These are phyloP conservation scores for Schizopora paradoxa DNA, from an alignment of 1,284 basidiomycete species.

Conservation along the genomic window DNA sequence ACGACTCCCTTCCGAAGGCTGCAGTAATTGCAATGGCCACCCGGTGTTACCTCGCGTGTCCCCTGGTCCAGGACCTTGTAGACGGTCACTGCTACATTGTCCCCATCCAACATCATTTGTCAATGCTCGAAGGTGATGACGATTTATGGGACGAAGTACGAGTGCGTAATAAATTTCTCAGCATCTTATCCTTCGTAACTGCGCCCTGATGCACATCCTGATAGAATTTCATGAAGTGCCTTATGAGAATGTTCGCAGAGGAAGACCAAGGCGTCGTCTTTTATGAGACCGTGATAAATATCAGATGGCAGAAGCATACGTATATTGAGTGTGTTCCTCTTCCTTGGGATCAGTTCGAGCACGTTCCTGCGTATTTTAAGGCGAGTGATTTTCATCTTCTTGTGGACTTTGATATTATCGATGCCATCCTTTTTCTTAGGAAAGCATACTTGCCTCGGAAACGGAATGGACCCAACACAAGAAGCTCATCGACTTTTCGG, in stretches of 20 bases:
- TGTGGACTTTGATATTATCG: background rate
- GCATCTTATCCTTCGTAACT: background rate
- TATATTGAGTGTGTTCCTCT: slow-evolving; percentile 91
- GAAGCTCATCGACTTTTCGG: slow-evolving; percentile 91
- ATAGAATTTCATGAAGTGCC: slow-evolving; percentile 98
- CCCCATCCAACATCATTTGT: slow-evolving; percentile 90
- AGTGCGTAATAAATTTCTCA: slow-evolving; percentile 42
- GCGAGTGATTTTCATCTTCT: slow-evolving; percentile 33
- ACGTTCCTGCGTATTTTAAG: slow-evolving; percentile 91
- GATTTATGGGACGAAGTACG: slow-evolving; percentile 97
- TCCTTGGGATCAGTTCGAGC: slow-evolving; percentile 78
- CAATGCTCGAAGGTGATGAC: slow-evolving; percentile 90
- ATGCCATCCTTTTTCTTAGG: slow-evolving; percentile 38
- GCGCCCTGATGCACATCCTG: no score
- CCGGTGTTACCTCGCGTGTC: slow-evolving; percentile 84
- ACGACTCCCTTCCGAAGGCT: slow-evolving; percentile 78
- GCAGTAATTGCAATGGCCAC: slow-evolving; percentile 89
- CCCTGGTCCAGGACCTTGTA: slow-evolving; percentile 80
- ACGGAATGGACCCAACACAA: slow-evolving; percentile 97
- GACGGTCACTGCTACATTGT: slow-evolving; percentile 92
- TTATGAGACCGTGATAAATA: slow-evolving; percentile 85
- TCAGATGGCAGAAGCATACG: slow-evolving; percentile 87
- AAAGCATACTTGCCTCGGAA: slow-evolving; percentile 88
- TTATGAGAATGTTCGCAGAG: slow-evolving; percentile 91
- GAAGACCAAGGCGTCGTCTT: slow-evolving; percentile 89